Percentiles rank a stretch among this genome's conserved stretches.
These are phyloP conservation scores for Fusarium subtropicale DNA, from an alignment of 2,329 filamentous ascomycete genomes.

Conservation along the genomic window DNA sequence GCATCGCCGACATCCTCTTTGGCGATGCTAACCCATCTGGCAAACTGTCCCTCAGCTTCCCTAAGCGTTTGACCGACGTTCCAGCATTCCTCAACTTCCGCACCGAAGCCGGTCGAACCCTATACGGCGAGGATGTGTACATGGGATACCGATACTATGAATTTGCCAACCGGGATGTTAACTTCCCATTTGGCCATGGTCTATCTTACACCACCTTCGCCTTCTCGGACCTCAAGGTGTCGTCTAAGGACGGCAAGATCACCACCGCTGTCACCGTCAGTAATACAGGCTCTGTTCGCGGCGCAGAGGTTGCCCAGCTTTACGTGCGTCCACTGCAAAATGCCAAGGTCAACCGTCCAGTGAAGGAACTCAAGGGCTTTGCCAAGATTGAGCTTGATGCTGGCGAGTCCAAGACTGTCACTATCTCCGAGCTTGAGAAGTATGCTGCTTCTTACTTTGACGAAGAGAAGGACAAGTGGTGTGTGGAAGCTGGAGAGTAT, in stretches of 20 bases:
- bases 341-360: conserved; percentile 65
- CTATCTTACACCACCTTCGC: conserved; percentile 80
- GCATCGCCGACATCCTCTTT: conserved; percentile 81
- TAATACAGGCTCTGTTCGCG: conserved; percentile 68
- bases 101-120: conserved; percentile 74
- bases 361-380: conserved; percentile 75
- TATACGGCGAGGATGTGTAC: conserved; percentile 85
- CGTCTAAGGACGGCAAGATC: conserved; percentile 60
- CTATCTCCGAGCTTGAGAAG: conserved; percentile 70
- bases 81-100: conserved; percentile 81
- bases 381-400: conserved; percentile 71
- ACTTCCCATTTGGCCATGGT: conserved; percentile 84
- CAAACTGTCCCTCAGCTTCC: conserved; percentile 81
- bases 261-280: conserved; percentile 64
- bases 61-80: conserved; percentile 74
- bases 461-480: conserved; percentile 74
- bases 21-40: conserved; percentile 79
- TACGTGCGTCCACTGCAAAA: conserved; percentile 66
- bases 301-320: conserved; percentile 68
- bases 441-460: conserved; percentile 78
- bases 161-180: conserved; percentile 70
- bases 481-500: conserved; percentile 73
- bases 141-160: conserved; percentile 87
- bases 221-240: conserved; percentile 63
- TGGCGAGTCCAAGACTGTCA: conserved; percentile 68